Evolutionary conservation across 768 basidiomycete species (phyloP), one percentile per base, ranked within the genome.

Genomic region (Strobilomyces confusus): DNA sequence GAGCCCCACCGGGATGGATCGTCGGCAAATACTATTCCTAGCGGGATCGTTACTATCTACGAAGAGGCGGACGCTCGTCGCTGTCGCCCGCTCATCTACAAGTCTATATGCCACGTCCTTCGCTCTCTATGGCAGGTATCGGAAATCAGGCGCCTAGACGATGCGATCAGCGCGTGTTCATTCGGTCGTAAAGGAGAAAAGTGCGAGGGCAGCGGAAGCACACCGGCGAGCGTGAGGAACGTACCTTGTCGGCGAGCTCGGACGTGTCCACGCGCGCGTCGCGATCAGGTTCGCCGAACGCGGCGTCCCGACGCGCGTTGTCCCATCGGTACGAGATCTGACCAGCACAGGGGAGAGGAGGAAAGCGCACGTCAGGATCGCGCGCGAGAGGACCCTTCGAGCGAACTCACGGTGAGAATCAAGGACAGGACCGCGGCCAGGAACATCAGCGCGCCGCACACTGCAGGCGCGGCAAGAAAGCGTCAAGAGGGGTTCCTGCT

Each of bases 251-350:
- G 1, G 87, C 87, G 8, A 86, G 64, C 56, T 84, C 78, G 25
- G 76, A 73, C 0, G 83, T 87, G 59, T 89, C 80, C 19, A 88
- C 81, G 19, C 70, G 76, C 8, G 72, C 73, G 53, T 77, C 69
- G 9, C 68, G 69, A 47, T 73, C 67, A 1, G 77, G 78, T 48
- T 73, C 74, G 1, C 87, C 87, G 52, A 82, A 79, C 25, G 70
- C 53, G 41, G 66, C 69, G 59, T 88, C 76, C 37, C 86, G 72
- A 15, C 74, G 73, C 5, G 73, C 70, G 53, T 89, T 89, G 26
- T 87, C 86, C 60, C 68, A 58, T 37, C 80, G 79, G 60, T 85
- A 89, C 2, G 84, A 85, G 14, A 78, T 67, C 86, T 88, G 9
- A 15, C 40, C 6, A 20, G 2, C 11, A 8, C 20, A 7, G 15